phyloP scores from a whole-genome alignment of 176 grass and related monocot genomes.

The Coix lacrymajobi region DNA sequence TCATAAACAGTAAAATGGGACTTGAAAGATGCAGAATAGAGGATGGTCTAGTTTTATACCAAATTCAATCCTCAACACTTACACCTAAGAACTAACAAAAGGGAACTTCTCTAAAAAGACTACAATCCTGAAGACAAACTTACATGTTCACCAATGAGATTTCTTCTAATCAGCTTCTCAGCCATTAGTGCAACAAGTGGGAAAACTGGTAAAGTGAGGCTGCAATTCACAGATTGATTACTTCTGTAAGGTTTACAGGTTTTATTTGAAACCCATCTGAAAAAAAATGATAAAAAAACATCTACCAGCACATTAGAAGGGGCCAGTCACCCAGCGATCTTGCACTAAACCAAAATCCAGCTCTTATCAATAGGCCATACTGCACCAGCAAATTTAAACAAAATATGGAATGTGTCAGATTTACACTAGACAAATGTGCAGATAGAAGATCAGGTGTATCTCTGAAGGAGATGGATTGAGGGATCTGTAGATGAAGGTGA shows the following conservation, averaged over 20 bases:
- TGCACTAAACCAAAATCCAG: slow-evolving; percentile 97
- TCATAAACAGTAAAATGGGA: background rate
- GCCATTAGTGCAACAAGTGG: slow-evolving; percentile 53
- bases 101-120: background rate
- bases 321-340: slow-evolving; percentile 85
- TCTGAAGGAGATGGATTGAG: background rate
- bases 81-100: background rate
- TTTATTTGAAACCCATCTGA: slow-evolving; percentile 3
- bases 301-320: slow-evolving; percentile 97
- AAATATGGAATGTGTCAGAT: background rate
- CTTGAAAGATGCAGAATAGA: background rate
- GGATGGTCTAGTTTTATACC: background rate
- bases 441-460: slow-evolving; percentile 18
- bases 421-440: background rate
- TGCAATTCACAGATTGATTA: slow-evolving; percentile 50
- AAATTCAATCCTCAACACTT: background rate
- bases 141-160: slow-evolving; percentile 55
- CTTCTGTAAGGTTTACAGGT: slow-evolving; percentile 1
- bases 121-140: slow-evolving; percentile 26
- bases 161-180: slow-evolving; percentile 72
- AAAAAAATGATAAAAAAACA: background rate
- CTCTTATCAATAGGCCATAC: slow-evolving; percentile 96
- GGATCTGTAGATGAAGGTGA: background rate
- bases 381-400: slow-evolving; percentile 38
- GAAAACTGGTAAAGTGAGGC: slow-evolving; percentile 77